Conservation (phyloP, 805 yeast species). For the Saturnispora mendoncae region DNA sequence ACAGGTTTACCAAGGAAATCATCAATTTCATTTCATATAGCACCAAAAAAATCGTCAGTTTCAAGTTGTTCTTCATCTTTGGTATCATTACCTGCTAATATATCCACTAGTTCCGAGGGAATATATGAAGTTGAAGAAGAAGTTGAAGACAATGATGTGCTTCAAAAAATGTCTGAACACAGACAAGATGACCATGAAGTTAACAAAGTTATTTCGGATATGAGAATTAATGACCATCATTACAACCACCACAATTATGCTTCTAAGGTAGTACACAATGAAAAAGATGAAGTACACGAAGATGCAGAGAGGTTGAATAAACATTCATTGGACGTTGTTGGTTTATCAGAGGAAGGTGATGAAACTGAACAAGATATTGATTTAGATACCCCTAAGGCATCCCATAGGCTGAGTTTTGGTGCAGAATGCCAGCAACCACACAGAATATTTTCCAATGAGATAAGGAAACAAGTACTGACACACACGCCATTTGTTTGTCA, state of each 20-base stretch:
- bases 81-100: constrained; percentile 6
- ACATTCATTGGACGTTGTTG: not conserved
- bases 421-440: constrained; percentile 1
- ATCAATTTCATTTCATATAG: constrained; percentile 21
- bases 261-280: constrained; percentile 9
- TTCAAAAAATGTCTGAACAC: not conserved
- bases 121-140: constrained; percentile 12
- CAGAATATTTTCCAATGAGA: constrained; percentile 1
- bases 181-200: too few species aligned
- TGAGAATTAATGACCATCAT: too few species aligned
- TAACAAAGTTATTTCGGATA: too few species aligned
- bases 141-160: not conserved
- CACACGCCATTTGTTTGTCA: constrained; percentile 16
- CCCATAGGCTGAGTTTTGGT: constrained; percentile 2
- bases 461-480: constrained; percentile 10
- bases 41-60: constrained; percentile 13
- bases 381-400: constrained; percentile 11
- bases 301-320: not conserved
- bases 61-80: constrained; percentile 15
- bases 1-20: constrained; percentile 23
- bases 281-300: constrained; percentile 2
- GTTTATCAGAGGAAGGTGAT: constrained; percentile 9
- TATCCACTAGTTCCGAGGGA: not conserved
- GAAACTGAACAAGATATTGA: constrained; percentile 16
- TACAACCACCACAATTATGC: too few species aligned